Percentiles rank a stretch among this genome's conserved stretches.
Conservation (phyloP, 139 green algal species). For the Haematococcus sp. region DNA sequence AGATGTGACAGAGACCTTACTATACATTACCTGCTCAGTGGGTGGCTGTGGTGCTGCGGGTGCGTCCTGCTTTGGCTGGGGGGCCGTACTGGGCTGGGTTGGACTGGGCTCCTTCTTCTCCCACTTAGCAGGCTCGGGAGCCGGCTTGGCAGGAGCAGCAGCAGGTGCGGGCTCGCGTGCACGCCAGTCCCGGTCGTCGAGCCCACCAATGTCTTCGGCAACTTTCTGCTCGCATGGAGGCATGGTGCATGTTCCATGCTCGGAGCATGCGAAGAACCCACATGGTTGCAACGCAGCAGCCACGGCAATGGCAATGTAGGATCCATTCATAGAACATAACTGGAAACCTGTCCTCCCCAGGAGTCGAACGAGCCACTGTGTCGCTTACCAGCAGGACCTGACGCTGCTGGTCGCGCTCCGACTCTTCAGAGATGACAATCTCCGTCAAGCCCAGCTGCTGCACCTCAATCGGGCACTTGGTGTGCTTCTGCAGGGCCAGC, state of each 20-base stretch:
- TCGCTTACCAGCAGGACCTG: slow-evolving; percentile 45
- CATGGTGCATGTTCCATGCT: not conserved
- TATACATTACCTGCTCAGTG: not conserved
- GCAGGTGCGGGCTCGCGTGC: slow-evolving; percentile 25
- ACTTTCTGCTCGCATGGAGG: slow-evolving; percentile 38
- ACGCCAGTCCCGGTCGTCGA: slow-evolving; percentile 70
- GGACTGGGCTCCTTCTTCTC: slow-evolving; percentile 7
- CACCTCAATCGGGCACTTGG: slow-evolving; percentile 56
- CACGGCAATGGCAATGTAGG: not conserved
- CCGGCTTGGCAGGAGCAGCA: not conserved
- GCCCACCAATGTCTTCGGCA: slow-evolving; percentile 38
- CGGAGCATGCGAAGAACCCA: too few species aligned
- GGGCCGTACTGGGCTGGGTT: not conserved
- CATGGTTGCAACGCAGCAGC: too few species aligned
- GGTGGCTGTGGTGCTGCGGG: not conserved
- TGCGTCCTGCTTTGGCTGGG: slow-evolving; percentile 19
- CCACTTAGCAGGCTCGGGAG: not conserved
- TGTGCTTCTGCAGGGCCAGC: slow-evolving; percentile 53
- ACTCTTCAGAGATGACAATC: slow-evolving; percentile 62
- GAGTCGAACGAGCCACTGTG: too few species aligned
- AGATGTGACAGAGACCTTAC: too few species aligned
- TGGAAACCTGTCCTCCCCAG: too few species aligned
- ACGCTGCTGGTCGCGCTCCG: slow-evolving; percentile 58
- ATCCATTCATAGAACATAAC: not conserved
- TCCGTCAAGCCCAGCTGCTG: slow-evolving; percentile 55